Conservation (phyloP, 2,329 filamentous ascomycete genomes). For the Stagonosporopsis tanaceti region DNA sequence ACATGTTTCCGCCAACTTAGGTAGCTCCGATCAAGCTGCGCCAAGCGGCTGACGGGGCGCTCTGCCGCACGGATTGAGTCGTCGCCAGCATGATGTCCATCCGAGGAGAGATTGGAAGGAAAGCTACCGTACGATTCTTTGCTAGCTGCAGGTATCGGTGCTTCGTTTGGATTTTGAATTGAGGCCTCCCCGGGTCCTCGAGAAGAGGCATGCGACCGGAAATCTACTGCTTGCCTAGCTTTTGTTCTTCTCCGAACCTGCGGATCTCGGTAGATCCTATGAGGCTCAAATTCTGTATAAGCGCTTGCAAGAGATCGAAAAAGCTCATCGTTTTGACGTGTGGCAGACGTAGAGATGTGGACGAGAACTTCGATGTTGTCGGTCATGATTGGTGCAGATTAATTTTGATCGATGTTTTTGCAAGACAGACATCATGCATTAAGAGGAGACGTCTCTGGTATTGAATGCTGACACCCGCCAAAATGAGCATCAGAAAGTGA, state of each 20-base stretch:
- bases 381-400: slow-evolving; percentile 30
- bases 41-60: slow-evolving; percentile 32
- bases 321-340: slow-evolving; percentile 52
- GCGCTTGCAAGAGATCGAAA: slow-evolving; percentile 51
- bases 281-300: slow-evolving; percentile 50
- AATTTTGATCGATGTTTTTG: slow-evolving; percentile 8
- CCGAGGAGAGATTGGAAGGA: slow-evolving; percentile 35
- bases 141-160: slow-evolving; percentile 25
- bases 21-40: slow-evolving; percentile 38
- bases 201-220: background rate
- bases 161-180: background rate
- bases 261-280: background rate
- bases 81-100: background rate
- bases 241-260: background rate
- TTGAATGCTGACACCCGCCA: background rate
- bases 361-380: slow-evolving; percentile 57
- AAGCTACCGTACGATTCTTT: slow-evolving; percentile 48
- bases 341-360: slow-evolving; percentile 56
- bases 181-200: background rate
- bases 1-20: slow-evolving; percentile 31
- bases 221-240: background rate
- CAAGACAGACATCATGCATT: slow-evolving; percentile 19
- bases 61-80: slow-evolving; percentile 9
- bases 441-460: background rate
- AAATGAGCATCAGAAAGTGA: background rate